Evolutionary conservation across 805 yeast species (phyloP).

Genomic region (Kurtzmaniella cleridarum): DNA sequence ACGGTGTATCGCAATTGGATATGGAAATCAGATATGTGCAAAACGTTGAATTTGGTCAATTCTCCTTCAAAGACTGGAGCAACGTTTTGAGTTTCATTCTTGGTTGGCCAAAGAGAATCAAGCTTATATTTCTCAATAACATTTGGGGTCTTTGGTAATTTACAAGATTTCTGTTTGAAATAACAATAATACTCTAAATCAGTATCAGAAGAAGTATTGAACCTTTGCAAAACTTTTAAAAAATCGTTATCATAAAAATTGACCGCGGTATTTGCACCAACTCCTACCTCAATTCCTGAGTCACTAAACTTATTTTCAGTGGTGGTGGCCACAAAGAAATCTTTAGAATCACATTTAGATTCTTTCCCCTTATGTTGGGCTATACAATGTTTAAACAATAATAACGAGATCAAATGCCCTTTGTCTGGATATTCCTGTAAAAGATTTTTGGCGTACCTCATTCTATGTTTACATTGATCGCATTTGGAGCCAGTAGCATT

Average conservation of each 20-base stretch:
- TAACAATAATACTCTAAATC: constrained; percentile 52
- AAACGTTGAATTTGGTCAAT: constrained; percentile 46
- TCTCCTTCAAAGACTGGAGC: constrained; percentile 25
- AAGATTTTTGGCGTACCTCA: constrained; percentile 24
- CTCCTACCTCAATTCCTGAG: constrained; percentile 14
- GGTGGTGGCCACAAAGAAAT: constrained; percentile 34
- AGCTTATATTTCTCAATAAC: constrained; percentile 29
- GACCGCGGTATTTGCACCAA: constrained; percentile 20
- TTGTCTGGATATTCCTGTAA: constrained; percentile 24
- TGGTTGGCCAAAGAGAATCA: constrained; percentile 33
- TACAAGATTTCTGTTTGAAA: constrained; percentile 39
- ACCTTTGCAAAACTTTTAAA: constrained; percentile 28
- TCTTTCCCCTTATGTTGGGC: constrained; percentile 21
- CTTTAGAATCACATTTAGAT: constrained; percentile 27
- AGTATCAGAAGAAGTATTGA: constrained; percentile 31
- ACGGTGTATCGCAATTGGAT: constrained; percentile 48
- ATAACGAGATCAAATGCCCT: constrained; percentile 29
- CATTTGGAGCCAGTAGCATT: constrained; percentile 28
- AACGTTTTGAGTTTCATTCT: constrained; percentile 12
- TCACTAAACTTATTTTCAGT: constrained; percentile 15
- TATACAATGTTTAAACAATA: constrained; percentile 32
- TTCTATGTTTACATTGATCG: constrained; percentile 30
- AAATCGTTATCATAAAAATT: constrained; percentile 36
- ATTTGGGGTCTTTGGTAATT: constrained; percentile 48
- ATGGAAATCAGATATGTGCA: constrained; percentile 67